Evolutionary conservation across 2,329 filamentous ascomycete species (phyloP), one percentile per base, ranked within the genome.

Genomic region (Peltaster fructicola): DNA sequence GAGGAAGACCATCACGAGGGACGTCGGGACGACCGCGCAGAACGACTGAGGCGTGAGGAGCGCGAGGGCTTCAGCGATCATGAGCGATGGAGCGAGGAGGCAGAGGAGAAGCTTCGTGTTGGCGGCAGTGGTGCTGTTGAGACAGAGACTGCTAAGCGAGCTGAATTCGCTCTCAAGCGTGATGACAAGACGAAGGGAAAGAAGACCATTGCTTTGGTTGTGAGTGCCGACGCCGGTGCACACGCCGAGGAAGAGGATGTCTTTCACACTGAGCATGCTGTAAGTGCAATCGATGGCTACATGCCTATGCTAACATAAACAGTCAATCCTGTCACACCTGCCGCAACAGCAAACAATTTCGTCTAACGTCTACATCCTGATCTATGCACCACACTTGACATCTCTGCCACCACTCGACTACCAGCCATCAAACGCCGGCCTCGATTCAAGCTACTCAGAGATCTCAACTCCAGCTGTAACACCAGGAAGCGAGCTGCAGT

Each of bases 21-120:
- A 16, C 16, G 14, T 11, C 13, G 35, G 27, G 78, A 84, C 44
- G 27, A 32, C 13, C 23, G 28, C 17, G 32, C 39, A 21, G 18
- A 30, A 16, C 16, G 14, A n/a, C 13, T 33, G 27, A 9, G 30
- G 20, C 29, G 20, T 27, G 26, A 21, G 8, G 39, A 43, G 9
- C 19, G 34, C 6, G 42, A 48, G 12, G 45, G 44, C 7, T 53
- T 52, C 27, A 51, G 47, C 35, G 85, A 93, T 49, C 80, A 88
- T 52, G 77, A 80, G 47, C 72, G 80, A 25, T 93, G 85, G 85
- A 82, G 76, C 8, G 82, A 93, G 50, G 84, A 93, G 54, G 79
- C 75, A 12, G 74, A 79, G 39, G 65, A 75, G 23, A 69, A 75
- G 38, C 32, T 32, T 23, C 32, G 34, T 26, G 35, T 31, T 27